Evolutionary conservation across 2,329 filamentous ascomycete genomes (phyloP).

Genomic region (Emmonsia crescens): DNA sequence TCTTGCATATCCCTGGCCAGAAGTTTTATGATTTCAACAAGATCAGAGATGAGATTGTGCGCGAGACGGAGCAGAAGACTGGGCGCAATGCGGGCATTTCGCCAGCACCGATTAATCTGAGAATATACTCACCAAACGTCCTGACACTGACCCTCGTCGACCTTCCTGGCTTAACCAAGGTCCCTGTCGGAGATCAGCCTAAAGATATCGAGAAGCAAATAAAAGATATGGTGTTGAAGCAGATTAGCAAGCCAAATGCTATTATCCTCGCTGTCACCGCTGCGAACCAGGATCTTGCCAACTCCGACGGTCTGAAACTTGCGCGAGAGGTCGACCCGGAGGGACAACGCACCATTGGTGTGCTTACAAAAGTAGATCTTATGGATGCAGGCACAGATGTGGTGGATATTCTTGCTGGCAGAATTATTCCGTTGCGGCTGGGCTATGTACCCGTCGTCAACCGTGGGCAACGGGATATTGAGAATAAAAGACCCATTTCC

Average conservation of each 20-base stretch:
- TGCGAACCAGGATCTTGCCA: constrained; percentile 95
- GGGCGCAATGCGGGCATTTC: constrained; percentile 95
- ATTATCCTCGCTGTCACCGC: constrained; percentile 95
- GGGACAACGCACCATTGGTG: constrained; percentile 94
- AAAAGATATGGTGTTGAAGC: constrained; percentile 94
- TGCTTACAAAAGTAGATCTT: constrained; percentile 94
- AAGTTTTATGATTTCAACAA: constrained; percentile 98
- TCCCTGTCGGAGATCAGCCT: constrained; percentile 91
- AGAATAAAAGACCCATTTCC: constrained; percentile 92
- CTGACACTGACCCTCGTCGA: constrained; percentile 94
- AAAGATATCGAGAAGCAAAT: constrained; percentile 96
- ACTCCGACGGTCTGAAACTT: constrained; percentile 94
- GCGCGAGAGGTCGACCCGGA: constrained; percentile 95
- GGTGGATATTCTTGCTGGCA: constrained; percentile 93
- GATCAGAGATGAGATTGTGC: constrained; percentile 93
- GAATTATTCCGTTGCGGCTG: constrained; percentile 87
- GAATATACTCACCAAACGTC: constrained; percentile 97
- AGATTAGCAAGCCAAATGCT: constrained; percentile 96
- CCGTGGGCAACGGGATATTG: constrained; percentile 93
- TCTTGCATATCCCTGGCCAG: constrained; percentile 91
- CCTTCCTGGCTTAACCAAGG: constrained; percentile 90
- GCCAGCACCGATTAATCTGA: constrained; percentile 88
- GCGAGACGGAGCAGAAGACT: constrained; percentile 93
- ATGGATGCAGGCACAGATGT: constrained; percentile 99
- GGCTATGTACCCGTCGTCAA: constrained; percentile 98